Base-by-base conservation (phyloP, 2,329 filamentous ascomycete species). In the Sphaceloma murrayae region DNA sequence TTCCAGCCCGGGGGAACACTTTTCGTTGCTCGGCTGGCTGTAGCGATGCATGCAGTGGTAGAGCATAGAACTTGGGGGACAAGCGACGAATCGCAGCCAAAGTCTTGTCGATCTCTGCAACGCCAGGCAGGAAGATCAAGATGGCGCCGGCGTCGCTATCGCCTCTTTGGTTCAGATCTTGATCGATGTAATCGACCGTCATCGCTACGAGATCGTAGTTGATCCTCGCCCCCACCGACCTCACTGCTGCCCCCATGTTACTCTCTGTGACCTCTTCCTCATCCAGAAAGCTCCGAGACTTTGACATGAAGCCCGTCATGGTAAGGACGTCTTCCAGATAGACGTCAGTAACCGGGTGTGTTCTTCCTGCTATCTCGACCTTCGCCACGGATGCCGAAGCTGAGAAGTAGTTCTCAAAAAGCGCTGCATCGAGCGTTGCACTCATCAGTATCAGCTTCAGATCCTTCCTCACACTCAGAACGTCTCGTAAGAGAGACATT, bases 401-500 rank as follows among this genome's bases (percentile, higher is more conserved):
- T 3, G 70, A 72, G 65, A 96, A 96, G 62, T 96, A 96, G 46
- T 77, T 68, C 52, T 78, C 78, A 61, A 96, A 96, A 0, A 87
- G 78, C 1, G 79, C 75, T 1, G 89, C 87, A 62, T 98, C 88
- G 2, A 96, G 75, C 1, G 89, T 98, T 2, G 89, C 89, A 62
- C 86, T 94, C 91, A 98, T 98, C 26, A 98, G 70, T 9, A 98
- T 79, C 30, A 96, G 74, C 61, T 89, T 94, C 27, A 96, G 73
- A 50, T 93, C 84, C 54, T 78, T 80, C 38, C 84, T 75, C 52
- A 72, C 70, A 47, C 73, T 75, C 51, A 95, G 64, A 5, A 94
- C 85, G 58, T 94, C 84, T 45, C 86, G 78, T 24, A 98, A 68
- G 40, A 98, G 73, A 32, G 88, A 87, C 43, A 98, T 72, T 7